Base-by-base conservation (phyloP, 306 rosid species). In the Lotus japonicus region DNA sequence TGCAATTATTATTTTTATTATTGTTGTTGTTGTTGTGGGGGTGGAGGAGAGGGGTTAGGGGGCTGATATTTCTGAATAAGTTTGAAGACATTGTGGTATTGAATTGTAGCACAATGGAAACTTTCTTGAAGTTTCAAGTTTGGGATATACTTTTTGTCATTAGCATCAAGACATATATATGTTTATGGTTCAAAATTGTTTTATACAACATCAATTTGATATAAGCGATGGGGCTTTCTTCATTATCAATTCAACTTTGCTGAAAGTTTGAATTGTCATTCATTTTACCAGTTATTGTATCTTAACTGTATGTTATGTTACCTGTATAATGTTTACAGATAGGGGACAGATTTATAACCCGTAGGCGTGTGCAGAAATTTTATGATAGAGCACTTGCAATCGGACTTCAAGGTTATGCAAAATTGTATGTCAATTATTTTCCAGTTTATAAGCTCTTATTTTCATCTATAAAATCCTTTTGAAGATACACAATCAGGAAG, bases 351-450 rank as follows among this genome's bases (percentile, higher is more conserved):
- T 94, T 90, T 82, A 94, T 94, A 71, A 62, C 70, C 60, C 95
- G 99, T 38, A 88, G 85, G 92, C 80, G 79, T 55, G 84, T 88
- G 60, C 99, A 94, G 70, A 88, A 77, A 77, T 19, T 94, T 69
- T 90, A 94, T 83, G 97, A 90, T 77, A 85, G 83, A 79, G 96
- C 97, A 66, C 96, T 94, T 53, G 81, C 96, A 8, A 4, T 69
- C 70, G 97, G 97, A 67, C 94, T 94, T 80, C 87, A 87, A 83
- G 96, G 89, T 71, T 94, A 90, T 79, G 97, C 97, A 49, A 79
- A 84, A 88, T 68, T 90, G 96, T 94, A 88, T 56, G 97, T 84
- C 54, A 35, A 33, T 64, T 35, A 52, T 74, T 75, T 79, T 75
- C 70, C 19, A 59, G 31, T 71, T 68, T 11, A 58, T 33, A 51